Percentiles rank a stretch among this genome's conserved stretches.
phyloP scores from a whole-genome alignment of 2,329 filamentous ascomycete genomes.

The Triangularia setosa region DNA sequence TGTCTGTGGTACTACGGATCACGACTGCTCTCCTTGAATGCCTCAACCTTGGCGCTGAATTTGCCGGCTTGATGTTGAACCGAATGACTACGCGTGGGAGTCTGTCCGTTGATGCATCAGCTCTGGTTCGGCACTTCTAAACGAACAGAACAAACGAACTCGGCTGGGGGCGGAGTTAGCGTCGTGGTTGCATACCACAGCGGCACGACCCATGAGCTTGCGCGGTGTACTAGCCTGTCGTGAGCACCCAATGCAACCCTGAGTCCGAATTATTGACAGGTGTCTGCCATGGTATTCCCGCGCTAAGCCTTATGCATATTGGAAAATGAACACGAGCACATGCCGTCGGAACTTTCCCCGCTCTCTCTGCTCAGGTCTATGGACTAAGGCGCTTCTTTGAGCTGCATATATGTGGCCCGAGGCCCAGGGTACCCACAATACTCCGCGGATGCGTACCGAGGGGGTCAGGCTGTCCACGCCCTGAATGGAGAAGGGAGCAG shows the following conservation, averaged over 20 bases:
- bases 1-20: neutral
- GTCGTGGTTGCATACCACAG: neutral
- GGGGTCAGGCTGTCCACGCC: too few relatives aligned
- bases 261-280: neutral
- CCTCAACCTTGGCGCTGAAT: neutral
- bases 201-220: neutral
- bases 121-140: neutral
- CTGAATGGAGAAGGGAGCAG: neutral
- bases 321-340: neutral
- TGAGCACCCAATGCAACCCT: neutral
- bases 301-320: neutral
- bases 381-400: neutral
- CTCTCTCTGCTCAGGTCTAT: neutral
- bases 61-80: neutral
- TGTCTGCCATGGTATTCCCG: neutral
- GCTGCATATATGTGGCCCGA: neutral
- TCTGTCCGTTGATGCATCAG: neutral
- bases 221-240: neutral
- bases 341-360: neutral
- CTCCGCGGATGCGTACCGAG: neutral
- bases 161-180: neutral
- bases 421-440: neutral
- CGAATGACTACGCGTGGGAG: neutral
- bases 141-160: neutral
- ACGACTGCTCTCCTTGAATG: neutral